These are phyloP conservation scores for Monosporozyma unispora DNA, from an alignment of 805 yeast species.

Conservation along the genomic window DNA sequence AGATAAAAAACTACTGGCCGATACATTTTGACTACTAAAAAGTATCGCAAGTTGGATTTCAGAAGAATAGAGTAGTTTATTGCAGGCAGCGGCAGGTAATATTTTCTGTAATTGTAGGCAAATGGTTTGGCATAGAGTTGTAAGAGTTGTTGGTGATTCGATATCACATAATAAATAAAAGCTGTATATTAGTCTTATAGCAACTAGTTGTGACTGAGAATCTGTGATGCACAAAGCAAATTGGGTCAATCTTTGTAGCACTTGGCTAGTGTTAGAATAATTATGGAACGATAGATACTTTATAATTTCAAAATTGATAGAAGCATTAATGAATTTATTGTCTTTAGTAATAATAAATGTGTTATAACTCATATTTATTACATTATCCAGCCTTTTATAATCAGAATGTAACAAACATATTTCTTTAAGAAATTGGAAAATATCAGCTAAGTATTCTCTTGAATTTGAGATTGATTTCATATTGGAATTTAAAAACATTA, in stretches of 20 bases:
- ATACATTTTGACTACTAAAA: slow-evolving; percentile 4
- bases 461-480: neutral
- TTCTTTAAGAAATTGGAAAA: slow-evolving; percentile 11
- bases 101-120: slow-evolving; percentile 9
- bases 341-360: slow-evolving; percentile 14
- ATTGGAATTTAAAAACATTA: slow-evolving; percentile 14
- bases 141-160: slow-evolving; percentile 6
- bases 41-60: slow-evolving; percentile 24
- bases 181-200: slow-evolving; percentile 19
- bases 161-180: slow-evolving; percentile 9
- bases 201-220: slow-evolving; percentile 6
- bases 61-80: slow-evolving; percentile 11
- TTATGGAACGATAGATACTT: slow-evolving; percentile 6
- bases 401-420: slow-evolving; percentile 14
- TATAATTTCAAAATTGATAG: slow-evolving; percentile 10
- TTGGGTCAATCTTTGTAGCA: neutral
- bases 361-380: slow-evolving; percentile 24
- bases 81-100: neutral
- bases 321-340: slow-evolving; percentile 7
- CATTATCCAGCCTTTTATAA: slow-evolving; percentile 19
- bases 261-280: neutral
- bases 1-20: neutral
- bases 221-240: slow-evolving; percentile 13
- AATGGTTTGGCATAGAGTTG: slow-evolving; percentile 11
- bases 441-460: neutral